Percentiles rank a stretch among this genome's conserved stretches.
phyloP scores from a whole-genome alignment of 441 rosid species.

The Theobroma grandiflorum region DNA sequence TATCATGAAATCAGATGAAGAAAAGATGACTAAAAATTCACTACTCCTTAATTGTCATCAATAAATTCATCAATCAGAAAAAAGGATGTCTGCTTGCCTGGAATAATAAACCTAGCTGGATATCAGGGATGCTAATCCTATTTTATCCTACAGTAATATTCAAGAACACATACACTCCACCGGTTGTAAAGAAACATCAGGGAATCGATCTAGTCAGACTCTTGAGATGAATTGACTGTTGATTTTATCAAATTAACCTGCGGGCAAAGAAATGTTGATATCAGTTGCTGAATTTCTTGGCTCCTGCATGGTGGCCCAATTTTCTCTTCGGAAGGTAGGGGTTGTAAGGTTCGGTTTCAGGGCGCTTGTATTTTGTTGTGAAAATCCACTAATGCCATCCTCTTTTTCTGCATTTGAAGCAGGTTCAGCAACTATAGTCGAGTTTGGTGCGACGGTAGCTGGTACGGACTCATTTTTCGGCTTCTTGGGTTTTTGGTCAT shows the following conservation, averaged over 20 bases:
- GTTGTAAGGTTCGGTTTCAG: slow-evolving; percentile 30
- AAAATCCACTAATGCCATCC: slow-evolving; percentile 37
- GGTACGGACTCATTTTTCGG: slow-evolving; percentile 48
- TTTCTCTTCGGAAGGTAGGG: slow-evolving; percentile 53
- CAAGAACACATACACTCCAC: slow-evolving; percentile 17
- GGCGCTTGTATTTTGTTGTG: slow-evolving; percentile 41
- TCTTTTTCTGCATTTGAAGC: slow-evolving; percentile 41
- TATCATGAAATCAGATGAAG: too few relatives aligned
- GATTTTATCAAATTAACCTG: slow-evolving; percentile 39
- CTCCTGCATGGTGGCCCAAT: slow-evolving; percentile 63
- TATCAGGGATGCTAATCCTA: slow-evolving; percentile 20
- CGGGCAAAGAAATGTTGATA: slow-evolving; percentile 76
- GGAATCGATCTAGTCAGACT: slow-evolving; percentile 23
- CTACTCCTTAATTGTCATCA: background rate
- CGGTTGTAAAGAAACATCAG: slow-evolving; percentile 21
- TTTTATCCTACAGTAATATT: slow-evolving; percentile 24
- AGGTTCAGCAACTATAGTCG: slow-evolving; percentile 27
- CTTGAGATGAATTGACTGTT: slow-evolving; percentile 10
- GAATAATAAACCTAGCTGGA: slow-evolving; percentile 26
- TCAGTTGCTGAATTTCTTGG: slow-evolving; percentile 63
- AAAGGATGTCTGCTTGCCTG: background rate
- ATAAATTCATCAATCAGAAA: slow-evolving; percentile 10
- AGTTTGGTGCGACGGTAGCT: slow-evolving; percentile 35
- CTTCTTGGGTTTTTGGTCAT: slow-evolving; percentile 76
- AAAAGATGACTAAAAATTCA: too few relatives aligned